Evolutionary conservation across 768 basidiomycete genomes (phyloP).

Genomic region (Fistulinella prunicolor): DNA sequence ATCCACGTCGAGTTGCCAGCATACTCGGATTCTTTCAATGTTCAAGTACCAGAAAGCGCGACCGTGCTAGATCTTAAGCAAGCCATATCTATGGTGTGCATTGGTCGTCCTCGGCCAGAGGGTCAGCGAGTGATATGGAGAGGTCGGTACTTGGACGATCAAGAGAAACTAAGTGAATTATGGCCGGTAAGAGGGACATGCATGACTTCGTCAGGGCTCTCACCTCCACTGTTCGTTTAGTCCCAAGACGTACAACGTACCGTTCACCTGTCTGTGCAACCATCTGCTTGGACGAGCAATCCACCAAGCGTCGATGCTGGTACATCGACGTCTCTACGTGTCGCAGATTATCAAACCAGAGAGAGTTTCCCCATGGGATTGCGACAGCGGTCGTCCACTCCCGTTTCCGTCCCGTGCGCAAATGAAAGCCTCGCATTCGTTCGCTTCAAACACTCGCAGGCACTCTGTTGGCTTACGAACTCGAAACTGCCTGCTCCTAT

Average conservation of each 20-base stretch:
- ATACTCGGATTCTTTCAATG: conserved; percentile 61
- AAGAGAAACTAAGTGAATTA: conserved; percentile 60
- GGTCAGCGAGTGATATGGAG: conserved; percentile 77
- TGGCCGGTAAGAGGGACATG: conserved; percentile 56
- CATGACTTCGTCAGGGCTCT: neutral
- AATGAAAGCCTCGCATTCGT: conserved; percentile 16
- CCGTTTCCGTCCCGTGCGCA: neutral
- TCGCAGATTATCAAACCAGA: neutral
- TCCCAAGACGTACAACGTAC: conserved; percentile 53
- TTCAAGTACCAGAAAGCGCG: conserved; percentile 46
- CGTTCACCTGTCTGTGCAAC: conserved; percentile 77
- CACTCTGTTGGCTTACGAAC: conserved; percentile 24
- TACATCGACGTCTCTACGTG: conserved; percentile 6
- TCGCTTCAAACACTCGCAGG: conserved; percentile 25
- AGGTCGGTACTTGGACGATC: conserved; percentile 63
- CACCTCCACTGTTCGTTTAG: conserved; percentile 33
- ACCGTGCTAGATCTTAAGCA: conserved; percentile 66
- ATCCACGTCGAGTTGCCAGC: conserved; percentile 76
- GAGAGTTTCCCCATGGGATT: neutral
- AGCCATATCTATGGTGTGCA: conserved; percentile 57
- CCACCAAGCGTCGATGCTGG: conserved; percentile 41
- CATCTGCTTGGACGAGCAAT: conserved; percentile 64
- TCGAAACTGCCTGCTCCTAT: conserved; percentile 15
- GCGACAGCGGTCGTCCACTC: conserved; percentile 2
- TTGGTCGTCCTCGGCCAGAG: conserved; percentile 61